Evolutionary conservation across 2,329 filamentous ascomycete genomes (phyloP).

Genomic region (Ophiostoma sp.): DNA sequence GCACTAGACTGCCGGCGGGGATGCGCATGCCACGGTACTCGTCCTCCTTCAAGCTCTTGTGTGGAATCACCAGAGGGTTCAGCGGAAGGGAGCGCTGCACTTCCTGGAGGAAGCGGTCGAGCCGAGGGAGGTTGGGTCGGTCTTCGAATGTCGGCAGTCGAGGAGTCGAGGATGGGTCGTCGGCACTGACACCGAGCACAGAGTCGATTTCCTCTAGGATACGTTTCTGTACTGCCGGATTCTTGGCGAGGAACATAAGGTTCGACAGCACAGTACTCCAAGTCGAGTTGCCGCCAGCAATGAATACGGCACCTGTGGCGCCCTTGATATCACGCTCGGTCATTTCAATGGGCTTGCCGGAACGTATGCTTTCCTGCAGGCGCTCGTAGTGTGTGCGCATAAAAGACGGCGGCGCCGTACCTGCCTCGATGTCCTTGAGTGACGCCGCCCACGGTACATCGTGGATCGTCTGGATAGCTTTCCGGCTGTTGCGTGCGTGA

Average conservation of each 20-base stretch:
- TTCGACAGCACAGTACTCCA: constrained; percentile 45
- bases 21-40: constrained; percentile 58
- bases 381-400: constrained; percentile 37
- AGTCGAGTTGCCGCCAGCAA: constrained; percentile 50
- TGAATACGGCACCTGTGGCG: constrained; percentile 49
- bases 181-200: constrained; percentile 42
- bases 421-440: constrained; percentile 38
- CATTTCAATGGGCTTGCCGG: constrained; percentile 37
- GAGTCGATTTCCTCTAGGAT: constrained; percentile 49
- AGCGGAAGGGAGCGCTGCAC: constrained; percentile 48
- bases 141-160: constrained; percentile 51
- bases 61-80: constrained; percentile 54
- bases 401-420: constrained; percentile 36
- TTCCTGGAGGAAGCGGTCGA: constrained; percentile 51
- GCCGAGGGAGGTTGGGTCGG: constrained; percentile 43
- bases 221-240: constrained; percentile 48
- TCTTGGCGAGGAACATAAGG: constrained; percentile 45
- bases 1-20: constrained; percentile 51
- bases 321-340: constrained; percentile 50
- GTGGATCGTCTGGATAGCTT: constrained; percentile 44
- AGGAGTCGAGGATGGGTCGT: neutral
- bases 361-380: constrained; percentile 35
- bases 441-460: constrained; percentile 44
- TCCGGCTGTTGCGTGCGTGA: constrained; percentile 35
- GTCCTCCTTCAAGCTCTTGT: constrained; percentile 55